Conservation (phyloP, 1,284 basidiomycete genomes). For the Austroboletus novae-zelandiae region DNA sequence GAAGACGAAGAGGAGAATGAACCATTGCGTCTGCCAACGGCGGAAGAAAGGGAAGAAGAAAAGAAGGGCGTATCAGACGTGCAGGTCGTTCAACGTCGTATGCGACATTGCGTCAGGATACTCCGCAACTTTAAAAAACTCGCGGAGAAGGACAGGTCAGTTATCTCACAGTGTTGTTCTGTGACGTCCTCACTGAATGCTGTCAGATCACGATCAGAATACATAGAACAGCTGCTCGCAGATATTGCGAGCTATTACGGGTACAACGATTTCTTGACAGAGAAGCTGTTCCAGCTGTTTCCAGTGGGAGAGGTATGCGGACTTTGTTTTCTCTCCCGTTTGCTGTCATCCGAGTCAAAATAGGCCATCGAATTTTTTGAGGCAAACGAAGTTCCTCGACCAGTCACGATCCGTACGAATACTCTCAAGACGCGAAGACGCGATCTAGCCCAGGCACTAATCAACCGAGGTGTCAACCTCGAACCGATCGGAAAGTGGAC, state of each 20-base stretch:
- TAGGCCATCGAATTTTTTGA: conserved; percentile 98
- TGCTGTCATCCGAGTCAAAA: conserved; percentile 4
- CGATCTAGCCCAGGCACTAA: conserved; percentile 91
- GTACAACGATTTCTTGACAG: conserved; percentile 94
- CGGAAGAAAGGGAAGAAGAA: conserved; percentile 81
- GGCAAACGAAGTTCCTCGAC: conserved; percentile 94
- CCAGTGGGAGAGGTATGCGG: conserved; percentile 80
- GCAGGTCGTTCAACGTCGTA: conserved; percentile 82
- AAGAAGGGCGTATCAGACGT: conserved; percentile 75
- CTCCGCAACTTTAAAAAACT: conserved; percentile 74
- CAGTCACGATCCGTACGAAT: conserved; percentile 98
- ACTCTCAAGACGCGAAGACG: conserved; percentile 91
- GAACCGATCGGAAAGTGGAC: conserved; percentile 99
- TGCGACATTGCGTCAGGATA: conserved; percentile 85
- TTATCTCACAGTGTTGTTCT: conserved; percentile 14
- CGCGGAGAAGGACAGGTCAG: conserved; percentile 71
- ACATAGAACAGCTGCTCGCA: conserved; percentile 82
- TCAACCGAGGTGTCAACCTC: conserved; percentile 95
- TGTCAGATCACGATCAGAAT: conserved; percentile 80
- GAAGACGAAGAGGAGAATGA: conserved; percentile 57
- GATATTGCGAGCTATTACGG: conserved; percentile 97
- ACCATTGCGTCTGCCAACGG: conserved; percentile 75
- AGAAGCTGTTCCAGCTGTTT: conserved; percentile 95
- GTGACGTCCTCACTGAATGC: conserved; percentile 14
- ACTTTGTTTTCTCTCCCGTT: conserved; percentile 1